These are phyloP conservation scores for Sordariomycetes sp. DNA, from an alignment of 2,329 filamentous ascomycete species.

Conservation along the genomic window DNA sequence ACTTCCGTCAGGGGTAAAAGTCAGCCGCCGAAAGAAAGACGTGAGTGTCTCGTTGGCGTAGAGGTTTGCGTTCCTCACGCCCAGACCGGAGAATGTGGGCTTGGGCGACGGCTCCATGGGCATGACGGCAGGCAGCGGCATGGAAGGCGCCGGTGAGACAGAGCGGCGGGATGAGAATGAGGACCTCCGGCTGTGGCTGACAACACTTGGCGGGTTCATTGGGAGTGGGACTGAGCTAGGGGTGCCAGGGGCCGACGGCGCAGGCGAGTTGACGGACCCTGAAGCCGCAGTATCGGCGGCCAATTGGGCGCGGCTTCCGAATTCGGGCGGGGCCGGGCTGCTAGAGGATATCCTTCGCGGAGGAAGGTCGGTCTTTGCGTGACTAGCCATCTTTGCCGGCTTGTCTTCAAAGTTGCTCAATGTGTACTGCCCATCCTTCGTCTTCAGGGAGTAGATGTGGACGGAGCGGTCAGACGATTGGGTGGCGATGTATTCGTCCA, in stretches of 20 bases:
- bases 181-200: slow-evolving; percentile 86
- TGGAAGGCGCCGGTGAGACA: slow-evolving; percentile 81
- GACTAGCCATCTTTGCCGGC: slow-evolving; percentile 69
- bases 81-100: slow-evolving; percentile 48
- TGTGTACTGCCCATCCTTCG: slow-evolving; percentile 90
- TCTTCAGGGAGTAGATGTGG: slow-evolving; percentile 92
- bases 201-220: slow-evolving; percentile 86
- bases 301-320: slow-evolving; percentile 53
- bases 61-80: slow-evolving; percentile 72
- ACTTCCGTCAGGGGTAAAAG: slow-evolving; percentile 91
- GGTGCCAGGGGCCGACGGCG: slow-evolving; percentile 83
- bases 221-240: slow-evolving; percentile 79
- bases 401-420: slow-evolving; percentile 48
- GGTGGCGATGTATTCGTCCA: slow-evolving; percentile 96
- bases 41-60: slow-evolving; percentile 96
- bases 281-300: slow-evolving; percentile 36
- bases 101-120: slow-evolving; percentile 83
- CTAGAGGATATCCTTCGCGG: slow-evolving; percentile 78
- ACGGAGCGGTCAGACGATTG: slow-evolving; percentile 97
- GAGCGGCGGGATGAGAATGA: slow-evolving; percentile 85
- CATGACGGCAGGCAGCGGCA: slow-evolving; percentile 92
- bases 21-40: slow-evolving; percentile 87
- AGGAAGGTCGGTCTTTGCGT: slow-evolving; percentile 76
- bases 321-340: slow-evolving; percentile 82
- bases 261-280: slow-evolving; percentile 56